Evolutionary conservation across 306 rosid genomes (phyloP).

Genomic region (Delonix regia): DNA sequence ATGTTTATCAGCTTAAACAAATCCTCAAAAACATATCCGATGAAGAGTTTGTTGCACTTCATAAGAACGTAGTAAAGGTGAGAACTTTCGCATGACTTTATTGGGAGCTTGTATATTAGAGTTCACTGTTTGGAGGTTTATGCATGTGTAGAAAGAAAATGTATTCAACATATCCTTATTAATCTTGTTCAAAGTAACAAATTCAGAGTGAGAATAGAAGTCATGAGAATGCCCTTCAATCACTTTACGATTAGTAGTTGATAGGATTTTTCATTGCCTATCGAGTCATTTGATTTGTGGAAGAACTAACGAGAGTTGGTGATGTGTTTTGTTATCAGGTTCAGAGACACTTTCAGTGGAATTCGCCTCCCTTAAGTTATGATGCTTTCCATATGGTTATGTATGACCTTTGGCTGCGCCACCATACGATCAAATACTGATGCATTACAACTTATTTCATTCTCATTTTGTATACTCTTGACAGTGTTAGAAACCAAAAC

Average conservation of each 20-base stretch:
- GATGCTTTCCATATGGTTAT: slow-evolving; percentile 97
- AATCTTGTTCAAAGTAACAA: neutral
- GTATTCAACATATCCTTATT: neutral
- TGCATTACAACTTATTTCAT: slow-evolving; percentile 16
- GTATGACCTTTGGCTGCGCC: slow-evolving; percentile 97
- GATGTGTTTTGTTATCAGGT: slow-evolving; percentile 59
- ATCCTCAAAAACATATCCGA: slow-evolving; percentile 75
- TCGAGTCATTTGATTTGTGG: slow-evolving; percentile 16
- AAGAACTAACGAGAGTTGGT: slow-evolving; percentile 35
- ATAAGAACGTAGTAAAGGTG: slow-evolving; percentile 80
- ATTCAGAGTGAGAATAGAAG: neutral
- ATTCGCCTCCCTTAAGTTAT: slow-evolving; percentile 72
- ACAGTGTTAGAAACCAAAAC: slow-evolving; percentile 48
- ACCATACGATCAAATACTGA: slow-evolving; percentile 78
- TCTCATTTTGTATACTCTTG: slow-evolving; percentile 45
- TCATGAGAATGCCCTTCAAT: slow-evolving; percentile 5
- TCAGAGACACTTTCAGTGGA: slow-evolving; percentile 96
- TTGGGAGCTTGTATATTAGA: neutral
- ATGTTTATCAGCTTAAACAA: slow-evolving; percentile 85
- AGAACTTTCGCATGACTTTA: slow-evolving; percentile 16
- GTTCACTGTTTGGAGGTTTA: neutral
- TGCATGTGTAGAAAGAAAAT: neutral
- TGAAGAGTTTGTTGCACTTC: slow-evolving; percentile 69
- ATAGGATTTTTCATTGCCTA: slow-evolving; percentile 28
- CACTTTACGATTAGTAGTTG: neutral